These are phyloP conservation scores for Torulaspora quercuum DNA, from an alignment of 805 yeast genomes.

Conservation along the genomic window DNA sequence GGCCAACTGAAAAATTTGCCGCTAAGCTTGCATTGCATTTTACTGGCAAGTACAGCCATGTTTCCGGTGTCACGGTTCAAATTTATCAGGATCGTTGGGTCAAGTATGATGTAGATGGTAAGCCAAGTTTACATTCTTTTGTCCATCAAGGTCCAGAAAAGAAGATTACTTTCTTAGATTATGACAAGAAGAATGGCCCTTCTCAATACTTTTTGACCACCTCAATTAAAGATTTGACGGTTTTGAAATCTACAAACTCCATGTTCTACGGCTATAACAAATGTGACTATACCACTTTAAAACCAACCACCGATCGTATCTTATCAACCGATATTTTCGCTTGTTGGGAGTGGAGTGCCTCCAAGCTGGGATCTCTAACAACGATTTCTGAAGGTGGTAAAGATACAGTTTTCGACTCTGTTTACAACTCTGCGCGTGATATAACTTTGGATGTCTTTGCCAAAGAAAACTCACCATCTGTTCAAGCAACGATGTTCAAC, in stretches of 20 bases:
- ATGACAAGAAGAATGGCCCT: conserved; percentile 48
- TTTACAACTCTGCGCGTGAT: conserved; percentile 59
- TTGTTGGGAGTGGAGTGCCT: conserved; percentile 60
- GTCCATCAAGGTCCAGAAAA: conserved; percentile 80
- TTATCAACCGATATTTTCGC: conserved; percentile 83
- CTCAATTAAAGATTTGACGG: conserved; percentile 73
- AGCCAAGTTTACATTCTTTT: conserved; percentile 79
- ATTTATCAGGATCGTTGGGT: conserved; percentile 78
- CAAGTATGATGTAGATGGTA: conserved; percentile 69
- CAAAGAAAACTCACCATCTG: conserved; percentile 84
- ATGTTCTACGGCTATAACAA: conserved; percentile 84
- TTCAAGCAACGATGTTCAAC: conserved; percentile 95
- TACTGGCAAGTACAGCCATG: conserved; percentile 69
- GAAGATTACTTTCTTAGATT: conserved; percentile 55
- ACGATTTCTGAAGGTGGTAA: conserved; percentile 51
- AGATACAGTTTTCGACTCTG: conserved; percentile 59
- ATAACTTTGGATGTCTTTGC: conserved; percentile 78
- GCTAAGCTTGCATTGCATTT: conserved; percentile 82
- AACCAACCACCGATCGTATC: conserved; percentile 80
- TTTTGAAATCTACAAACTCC: conserved; percentile 86
- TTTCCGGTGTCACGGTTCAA: conserved; percentile 63
- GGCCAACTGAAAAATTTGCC: conserved; percentile 90
- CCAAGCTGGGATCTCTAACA: conserved; percentile 48
- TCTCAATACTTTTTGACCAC: conserved; percentile 54
- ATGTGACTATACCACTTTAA: conserved; percentile 85